phyloP scores from a whole-genome alignment of 345 rosid genomes.

The Boechera divaricarpa region DNA sequence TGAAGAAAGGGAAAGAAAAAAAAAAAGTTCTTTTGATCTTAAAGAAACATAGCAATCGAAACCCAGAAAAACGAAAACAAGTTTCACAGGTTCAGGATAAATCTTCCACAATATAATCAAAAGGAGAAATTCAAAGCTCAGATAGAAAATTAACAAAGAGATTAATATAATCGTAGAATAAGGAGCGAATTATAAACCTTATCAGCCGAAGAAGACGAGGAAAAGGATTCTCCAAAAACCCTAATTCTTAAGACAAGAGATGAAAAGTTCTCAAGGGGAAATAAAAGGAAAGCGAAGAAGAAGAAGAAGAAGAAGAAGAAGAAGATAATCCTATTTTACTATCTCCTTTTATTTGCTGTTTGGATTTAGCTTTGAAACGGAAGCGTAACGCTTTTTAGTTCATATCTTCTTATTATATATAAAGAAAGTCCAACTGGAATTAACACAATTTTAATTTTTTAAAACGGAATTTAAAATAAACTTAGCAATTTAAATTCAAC shows the following conservation, averaged over 20 bases:
- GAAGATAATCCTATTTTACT: neutral
- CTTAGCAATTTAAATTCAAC: no score
- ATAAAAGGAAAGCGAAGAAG: neutral
- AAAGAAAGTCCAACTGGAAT: no score
- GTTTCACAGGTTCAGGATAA: neutral
- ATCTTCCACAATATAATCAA: neutral
- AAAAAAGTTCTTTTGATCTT: neutral
- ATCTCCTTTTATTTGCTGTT: neutral
- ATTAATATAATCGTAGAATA: neutral
- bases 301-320: neutral
- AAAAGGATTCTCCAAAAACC: slow-evolving; percentile 33
- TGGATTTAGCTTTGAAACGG: slow-evolving; percentile 4
- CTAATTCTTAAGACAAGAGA: slow-evolving; percentile 8
- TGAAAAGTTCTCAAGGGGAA: neutral
- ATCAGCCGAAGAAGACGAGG: slow-evolving; percentile 19
- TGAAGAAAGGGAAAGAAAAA: neutral
- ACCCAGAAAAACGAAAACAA: slow-evolving; percentile 15
- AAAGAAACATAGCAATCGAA: slow-evolving; percentile 28
- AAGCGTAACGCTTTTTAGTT: neutral
- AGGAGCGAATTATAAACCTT: slow-evolving; percentile 15
- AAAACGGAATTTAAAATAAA: no score
- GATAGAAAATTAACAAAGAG: neutral
- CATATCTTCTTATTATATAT: slow-evolving; percentile 4
- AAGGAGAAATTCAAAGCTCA: neutral
- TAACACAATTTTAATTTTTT: no score